A percentile compares a stretch with the other conserved stretches of the same genome.
Evolutionary conservation across 768 basidiomycete genomes (phyloP).

Genomic region (Tulasnella sp.): DNA sequence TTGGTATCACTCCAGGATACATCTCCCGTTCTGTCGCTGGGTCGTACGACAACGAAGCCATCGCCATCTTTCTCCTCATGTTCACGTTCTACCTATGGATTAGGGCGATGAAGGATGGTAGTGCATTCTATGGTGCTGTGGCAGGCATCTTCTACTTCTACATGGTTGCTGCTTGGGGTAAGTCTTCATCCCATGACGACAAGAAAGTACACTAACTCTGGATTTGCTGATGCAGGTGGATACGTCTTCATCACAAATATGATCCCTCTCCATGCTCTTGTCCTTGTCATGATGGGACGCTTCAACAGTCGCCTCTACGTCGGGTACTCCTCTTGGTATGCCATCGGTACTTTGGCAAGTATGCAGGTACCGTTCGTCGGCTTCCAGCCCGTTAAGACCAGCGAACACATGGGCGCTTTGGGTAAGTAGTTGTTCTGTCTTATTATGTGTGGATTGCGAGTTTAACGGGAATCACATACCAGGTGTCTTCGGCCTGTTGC

Average conservation of each 20-base stretch:
- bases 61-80: slow-evolving; percentile 99
- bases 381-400: slow-evolving; percentile 94
- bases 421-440: slow-evolving; percentile 37
- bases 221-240: slow-evolving; percentile 45
- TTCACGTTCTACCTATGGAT: slow-evolving; percentile 98
- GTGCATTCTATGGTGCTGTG: slow-evolving; percentile 78
- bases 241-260: slow-evolving; percentile 99
- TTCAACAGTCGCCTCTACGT: slow-evolving; percentile 87
- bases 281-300: slow-evolving; percentile 91
- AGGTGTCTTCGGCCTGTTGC: slow-evolving; percentile 93
- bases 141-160: slow-evolving; percentile 98
- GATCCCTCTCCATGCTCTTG: slow-evolving; percentile 94
- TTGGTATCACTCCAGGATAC: slow-evolving; percentile 95
- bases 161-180: slow-evolving; percentile 99
- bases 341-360: slow-evolving; percentile 89
- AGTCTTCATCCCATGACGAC: slow-evolving; percentile 21
- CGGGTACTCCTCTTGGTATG: slow-evolving; percentile 95
- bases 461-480: not conserved
- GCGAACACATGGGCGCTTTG: slow-evolving; percentile 97
- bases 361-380: slow-evolving; percentile 99
- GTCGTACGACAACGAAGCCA: slow-evolving; percentile 99
- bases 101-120: slow-evolving; percentile 87
- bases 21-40: slow-evolving; percentile 98
- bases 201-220: slow-evolving; percentile 4
- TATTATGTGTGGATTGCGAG: not conserved